phyloP scores from a whole-genome alignment of 2,329 filamentous ascomycete genomes.

The Escovopsis sp. region DNA sequence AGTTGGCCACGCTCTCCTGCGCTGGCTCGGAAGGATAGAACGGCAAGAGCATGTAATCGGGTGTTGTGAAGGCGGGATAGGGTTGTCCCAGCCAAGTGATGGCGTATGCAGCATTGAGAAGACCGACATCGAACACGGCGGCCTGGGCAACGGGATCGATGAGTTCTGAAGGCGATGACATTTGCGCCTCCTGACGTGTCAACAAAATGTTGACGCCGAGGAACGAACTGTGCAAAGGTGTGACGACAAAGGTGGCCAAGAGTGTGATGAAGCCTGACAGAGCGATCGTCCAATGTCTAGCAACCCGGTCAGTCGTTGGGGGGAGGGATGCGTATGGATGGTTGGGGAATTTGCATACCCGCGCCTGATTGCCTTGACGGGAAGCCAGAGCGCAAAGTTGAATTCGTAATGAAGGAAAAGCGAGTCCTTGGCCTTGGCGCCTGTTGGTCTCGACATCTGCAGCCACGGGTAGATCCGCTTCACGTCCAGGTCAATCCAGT shows the following conservation, averaged over 20 bases:
- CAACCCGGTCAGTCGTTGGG: not conserved
- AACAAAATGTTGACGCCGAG: conserved; percentile 21
- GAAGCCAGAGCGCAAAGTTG: conserved; percentile 20
- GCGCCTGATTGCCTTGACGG: conserved; percentile 14
- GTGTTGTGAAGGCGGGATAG: conserved; percentile 27
- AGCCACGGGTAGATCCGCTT: conserved; percentile 47
- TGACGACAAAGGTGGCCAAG: conserved; percentile 38
- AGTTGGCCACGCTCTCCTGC: conserved; percentile 8
- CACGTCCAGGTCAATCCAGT: conserved; percentile 43
- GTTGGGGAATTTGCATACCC: conserved; percentile 8
- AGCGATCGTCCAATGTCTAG: conserved; percentile 18
- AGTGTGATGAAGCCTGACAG: conserved; percentile 30
- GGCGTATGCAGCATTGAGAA: conserved; percentile 30
- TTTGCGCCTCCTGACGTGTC: conserved; percentile 16
- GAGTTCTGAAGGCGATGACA: too few relatives aligned
- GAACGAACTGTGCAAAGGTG: conserved; percentile 40
- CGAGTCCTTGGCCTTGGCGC: conserved; percentile 29
- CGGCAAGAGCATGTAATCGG: conserved; percentile 27
- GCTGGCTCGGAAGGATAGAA: conserved; percentile 15
- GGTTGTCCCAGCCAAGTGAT: conserved; percentile 31
- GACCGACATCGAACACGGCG: too few relatives aligned
- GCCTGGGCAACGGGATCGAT: too few relatives aligned
- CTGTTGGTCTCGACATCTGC: conserved; percentile 33
- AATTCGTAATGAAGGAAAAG: conserved; percentile 39
- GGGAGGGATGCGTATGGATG: too few relatives aligned